Base-by-base conservation (phyloP, 176 grass and related monocot genomes). In the Avena eriantha region DNA sequence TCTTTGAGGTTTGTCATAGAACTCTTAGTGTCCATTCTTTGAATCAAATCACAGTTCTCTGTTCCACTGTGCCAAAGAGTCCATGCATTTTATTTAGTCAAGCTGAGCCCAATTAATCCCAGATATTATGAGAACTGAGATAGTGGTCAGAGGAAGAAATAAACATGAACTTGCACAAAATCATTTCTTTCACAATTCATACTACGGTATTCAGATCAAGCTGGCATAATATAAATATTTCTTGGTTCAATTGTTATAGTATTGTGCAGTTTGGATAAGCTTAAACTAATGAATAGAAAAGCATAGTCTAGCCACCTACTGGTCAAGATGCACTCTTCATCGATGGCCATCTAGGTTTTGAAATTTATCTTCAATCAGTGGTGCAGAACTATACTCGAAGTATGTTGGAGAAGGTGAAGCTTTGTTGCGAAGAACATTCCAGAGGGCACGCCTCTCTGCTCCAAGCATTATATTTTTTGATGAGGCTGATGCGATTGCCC, bases 351-450 rank as follows among this genome's bases (percentile, higher is more conserved):
- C 36, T 69, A 10, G 15, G 48, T 83, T 87, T 56, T 92, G 36
- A 73, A 19, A n/a, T 87, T 79, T 73, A 14, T 53, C 87, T 19
- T 57, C 49, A 21, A 66, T 17, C 82, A 98, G 96, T 69, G 93
- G 92, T 80, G 93, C 92, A 68, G 93, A 98, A 26, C 61, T 98
- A 58, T 98, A 98, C 79, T 98, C 93, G 3, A 98, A 94, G 67
- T 98, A 95, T 84, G 96, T 98, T 87, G 96, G 96, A 68, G 96
- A 98, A 94, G 93, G 93, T 86, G 93, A 98, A 86, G 90, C 93
- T 76, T 89, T 94, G 82, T 81, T 94, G 56, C 64, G 90, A 67
- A 84, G 86, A 84, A 98, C 90, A 84, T 98, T 98, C 83, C 93
- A 96, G 82, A 98, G 89, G 82, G 96, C 96, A 61, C 75, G 87